These are phyloP conservation scores for Flaveria robusta DNA, from an alignment of 129 eudicot genomes.

Conservation along the genomic window DNA sequence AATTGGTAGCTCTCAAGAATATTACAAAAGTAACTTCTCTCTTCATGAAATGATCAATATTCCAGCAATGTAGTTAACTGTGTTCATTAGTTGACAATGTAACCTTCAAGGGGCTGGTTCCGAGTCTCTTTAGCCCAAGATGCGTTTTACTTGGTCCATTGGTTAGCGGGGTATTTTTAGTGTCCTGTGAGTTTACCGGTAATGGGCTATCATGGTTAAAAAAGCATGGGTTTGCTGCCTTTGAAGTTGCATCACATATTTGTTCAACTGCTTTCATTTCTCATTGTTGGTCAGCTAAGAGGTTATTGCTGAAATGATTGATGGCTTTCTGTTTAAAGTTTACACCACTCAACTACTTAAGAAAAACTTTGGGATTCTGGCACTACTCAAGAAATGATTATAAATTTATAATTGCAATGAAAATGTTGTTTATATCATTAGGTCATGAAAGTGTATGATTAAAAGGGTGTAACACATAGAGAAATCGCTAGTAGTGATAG, in stretches of 20 bases:
- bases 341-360: not conserved
- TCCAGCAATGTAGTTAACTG: not conserved
- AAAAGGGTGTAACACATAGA: not conserved
- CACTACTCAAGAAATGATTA: not conserved
- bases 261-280: not conserved
- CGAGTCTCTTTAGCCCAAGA: not conserved
- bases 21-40: constrained; percentile 14
- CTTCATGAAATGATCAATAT: not conserved
- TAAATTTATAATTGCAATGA: not conserved
- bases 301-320: not conserved
- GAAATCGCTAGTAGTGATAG: not conserved
- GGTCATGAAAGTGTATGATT: not conserved
- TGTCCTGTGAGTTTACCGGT: not conserved
- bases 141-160: not conserved
- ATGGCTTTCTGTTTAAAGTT: not conserved
- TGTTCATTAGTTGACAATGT: not conserved
- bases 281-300: not conserved
- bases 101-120: not conserved
- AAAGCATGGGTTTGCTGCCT: not conserved
- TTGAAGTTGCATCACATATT: not conserved
- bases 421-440: not conserved
- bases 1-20: not conserved
- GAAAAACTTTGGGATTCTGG: not conserved
- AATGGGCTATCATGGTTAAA: not conserved
- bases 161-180: not conserved